phyloP scores from a whole-genome alignment of 2,329 filamentous ascomycete species.

The Alternaria gaisen region DNA sequence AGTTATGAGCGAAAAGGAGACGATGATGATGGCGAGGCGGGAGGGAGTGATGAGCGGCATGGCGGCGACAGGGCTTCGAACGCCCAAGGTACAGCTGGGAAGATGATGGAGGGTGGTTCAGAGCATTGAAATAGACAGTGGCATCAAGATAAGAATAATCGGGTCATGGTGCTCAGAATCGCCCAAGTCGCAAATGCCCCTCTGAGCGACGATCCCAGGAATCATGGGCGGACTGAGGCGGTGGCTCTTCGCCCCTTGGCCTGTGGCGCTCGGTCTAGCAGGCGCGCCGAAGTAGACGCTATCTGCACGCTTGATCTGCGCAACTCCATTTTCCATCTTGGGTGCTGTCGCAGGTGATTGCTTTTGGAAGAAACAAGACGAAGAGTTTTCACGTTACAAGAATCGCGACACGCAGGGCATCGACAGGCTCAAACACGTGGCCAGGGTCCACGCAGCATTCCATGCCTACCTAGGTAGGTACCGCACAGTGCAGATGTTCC shows the following conservation, averaged over 20 bases:
- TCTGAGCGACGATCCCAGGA: conserved; percentile 4
- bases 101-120: neutral
- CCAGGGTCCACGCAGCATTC: neutral
- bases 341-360: conserved; percentile 3
- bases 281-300: conserved; percentile 8
- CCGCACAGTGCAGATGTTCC: neutral
- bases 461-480: neutral
- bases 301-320: neutral
- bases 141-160: conserved; percentile 1
- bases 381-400: neutral
- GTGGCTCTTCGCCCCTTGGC: conserved; percentile 16
- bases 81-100: neutral
- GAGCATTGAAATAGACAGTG: neutral
- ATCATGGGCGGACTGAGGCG: conserved; percentile 11
- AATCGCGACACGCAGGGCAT: neutral
- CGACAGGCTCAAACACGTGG: neutral
- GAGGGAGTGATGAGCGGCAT: conserved; percentile 47
- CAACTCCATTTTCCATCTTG: neutral
- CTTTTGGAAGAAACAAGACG: neutral
- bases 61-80: conserved; percentile 11
- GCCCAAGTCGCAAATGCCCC: conserved; percentile 14
- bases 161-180: conserved; percentile 3
- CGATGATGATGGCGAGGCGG: conserved; percentile 38
- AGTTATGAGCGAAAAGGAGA: conserved; percentile 39
- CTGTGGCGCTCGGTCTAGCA: conserved; percentile 22